phyloP scores from a whole-genome alignment of 495 filamentous ascomycete species.

The Penicillium canescens region DNA sequence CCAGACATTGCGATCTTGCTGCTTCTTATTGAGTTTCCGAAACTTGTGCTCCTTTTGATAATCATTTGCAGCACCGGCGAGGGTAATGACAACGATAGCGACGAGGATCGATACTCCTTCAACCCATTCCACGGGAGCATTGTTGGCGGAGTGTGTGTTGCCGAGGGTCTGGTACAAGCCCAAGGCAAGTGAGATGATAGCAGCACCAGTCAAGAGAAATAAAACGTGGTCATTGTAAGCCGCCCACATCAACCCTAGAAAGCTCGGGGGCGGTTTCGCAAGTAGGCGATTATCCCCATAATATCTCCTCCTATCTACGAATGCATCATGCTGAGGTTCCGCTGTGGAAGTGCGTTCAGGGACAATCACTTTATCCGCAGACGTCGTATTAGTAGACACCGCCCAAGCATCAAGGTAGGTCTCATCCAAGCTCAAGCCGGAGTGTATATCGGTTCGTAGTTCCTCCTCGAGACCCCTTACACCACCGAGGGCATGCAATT shows the following conservation, averaged over 20 bases:
- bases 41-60: slow-evolving; percentile 67
- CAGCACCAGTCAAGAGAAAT: slow-evolving; percentile 67
- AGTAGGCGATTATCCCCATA: slow-evolving; percentile 7
- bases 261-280: slow-evolving; percentile 1
- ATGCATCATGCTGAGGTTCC: background rate
- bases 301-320: background rate
- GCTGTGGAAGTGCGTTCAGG: background rate
- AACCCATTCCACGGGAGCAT: slow-evolving; percentile 63
- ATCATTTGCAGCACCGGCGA: slow-evolving; percentile 64
- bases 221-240: slow-evolving; percentile 74
- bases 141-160: slow-evolving; percentile 16
- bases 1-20: slow-evolving; percentile 62
- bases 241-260: slow-evolving; percentile 58
- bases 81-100: slow-evolving; percentile 65
- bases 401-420: background rate
- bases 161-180: slow-evolving; percentile 60
- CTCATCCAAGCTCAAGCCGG: slow-evolving; percentile 7
- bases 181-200: slow-evolving; percentile 69
- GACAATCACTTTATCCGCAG: background rate
- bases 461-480: background rate
- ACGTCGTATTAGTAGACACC: background rate
- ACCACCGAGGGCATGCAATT: background rate
- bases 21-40: slow-evolving; percentile 58
- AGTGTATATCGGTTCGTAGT: slow-evolving; percentile 4
- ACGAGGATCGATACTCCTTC: slow-evolving; percentile 69